These are phyloP conservation scores for Lolium rigidum DNA, from an alignment of 176 grass and related monocot genomes.

Conservation along the genomic window DNA sequence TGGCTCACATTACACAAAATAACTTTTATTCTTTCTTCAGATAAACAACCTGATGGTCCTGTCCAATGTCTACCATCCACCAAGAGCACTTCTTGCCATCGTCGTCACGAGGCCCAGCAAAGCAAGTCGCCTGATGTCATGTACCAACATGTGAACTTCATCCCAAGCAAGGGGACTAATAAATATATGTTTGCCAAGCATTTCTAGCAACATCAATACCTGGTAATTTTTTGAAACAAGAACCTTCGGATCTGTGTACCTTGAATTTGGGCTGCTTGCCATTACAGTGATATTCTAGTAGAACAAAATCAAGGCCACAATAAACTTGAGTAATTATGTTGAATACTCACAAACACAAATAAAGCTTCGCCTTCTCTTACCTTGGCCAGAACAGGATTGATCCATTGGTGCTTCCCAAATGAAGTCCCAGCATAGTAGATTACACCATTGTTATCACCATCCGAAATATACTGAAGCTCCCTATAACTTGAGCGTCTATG, in stretches of 20 bases:
- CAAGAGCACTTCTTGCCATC: conserved; percentile 77
- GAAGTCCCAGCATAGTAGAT: conserved; percentile 93
- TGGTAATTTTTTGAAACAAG: conserved; percentile 91
- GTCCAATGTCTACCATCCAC: conserved; percentile 96
- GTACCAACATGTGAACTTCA: conserved; percentile 33
- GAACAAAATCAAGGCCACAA: conserved; percentile 31
- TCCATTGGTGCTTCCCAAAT: conserved; percentile 89
- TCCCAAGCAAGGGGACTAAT: neutral
- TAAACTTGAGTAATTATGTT: neutral
- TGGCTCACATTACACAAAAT: conserved; percentile 1
- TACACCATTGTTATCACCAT: conserved; percentile 89
- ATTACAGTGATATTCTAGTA: conserved; percentile 77
- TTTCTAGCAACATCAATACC: conserved; percentile 50
- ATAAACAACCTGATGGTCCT: conserved; percentile 73
- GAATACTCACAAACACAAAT: conserved; percentile 5
- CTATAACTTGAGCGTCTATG: conserved; percentile 92
- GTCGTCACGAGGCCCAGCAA: conserved; percentile 79
- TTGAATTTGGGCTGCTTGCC: conserved; percentile 91
- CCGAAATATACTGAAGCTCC: conserved; percentile 93
- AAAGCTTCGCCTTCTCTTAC: conserved; percentile 43
- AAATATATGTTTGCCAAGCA: conserved; percentile 3
- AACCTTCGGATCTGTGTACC: conserved; percentile 92
- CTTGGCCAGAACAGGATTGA: conserved; percentile 95
- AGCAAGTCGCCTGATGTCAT: conserved; percentile 76
- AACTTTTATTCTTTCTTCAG: neutral